Evolutionary conservation across 108 stramenopile species (phyloP), one percentile per base, ranked within the genome.

Genomic region (Stephanodiscus minutulus): DNA sequence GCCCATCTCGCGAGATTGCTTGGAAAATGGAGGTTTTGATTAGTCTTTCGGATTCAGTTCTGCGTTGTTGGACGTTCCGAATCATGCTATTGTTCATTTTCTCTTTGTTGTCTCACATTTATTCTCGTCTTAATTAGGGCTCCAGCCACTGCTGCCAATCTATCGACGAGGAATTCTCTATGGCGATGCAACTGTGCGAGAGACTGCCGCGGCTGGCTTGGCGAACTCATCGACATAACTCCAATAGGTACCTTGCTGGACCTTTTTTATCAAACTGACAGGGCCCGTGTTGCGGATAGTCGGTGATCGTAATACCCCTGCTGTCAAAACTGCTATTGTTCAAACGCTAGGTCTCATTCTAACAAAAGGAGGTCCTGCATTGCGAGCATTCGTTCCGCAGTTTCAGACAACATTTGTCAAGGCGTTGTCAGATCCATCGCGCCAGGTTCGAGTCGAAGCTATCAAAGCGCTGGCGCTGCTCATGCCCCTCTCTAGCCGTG

Each of bases 351-450:
- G 91, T 12, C 80, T 97, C 22, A 94, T 98, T 46, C 77, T 98
- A 36, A 84, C 84, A 41, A 97, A 96, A 66, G 99, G 96, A 31
- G 97, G 97, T 43, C 83, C 88, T 7, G 88, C 92, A 24, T 81
- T 99, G 21, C 90, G 96, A 72, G 97, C 98, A 7, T 98, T 99
- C 61, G 97, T 97, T 22, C 99, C 99, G 12, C 99, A 99, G 73
- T 97, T 99, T 48, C 99, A 99, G 66, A 98, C 99, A 13, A 99
- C 99, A 7, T 98, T 99, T 68, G 91, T 98, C 21, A 99, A 99
- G 76, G 92, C 97, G n/a, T 85, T 99, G 8, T 90, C 93, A 33
- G 98, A 98, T 81, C 91, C 91, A 15, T 89, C 86, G 7, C 87
- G 93, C n/a, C 84, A 86, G 61, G 96, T 96, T n/a, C 87, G 97